Conservation (phyloP, 2,329 filamentous ascomycete species). For the Penicillium sp. region DNA sequence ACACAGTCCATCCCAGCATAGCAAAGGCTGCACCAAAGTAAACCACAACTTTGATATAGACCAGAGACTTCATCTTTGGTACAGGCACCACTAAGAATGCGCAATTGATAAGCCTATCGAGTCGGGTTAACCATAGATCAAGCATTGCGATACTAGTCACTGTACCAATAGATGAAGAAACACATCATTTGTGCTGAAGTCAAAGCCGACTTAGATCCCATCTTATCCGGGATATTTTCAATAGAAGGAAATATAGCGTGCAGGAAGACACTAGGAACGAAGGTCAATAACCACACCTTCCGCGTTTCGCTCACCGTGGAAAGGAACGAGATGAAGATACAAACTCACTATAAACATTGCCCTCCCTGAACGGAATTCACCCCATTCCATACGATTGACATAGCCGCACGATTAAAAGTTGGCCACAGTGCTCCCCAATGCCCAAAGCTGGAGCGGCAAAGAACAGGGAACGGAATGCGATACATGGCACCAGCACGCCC, state of each 20-base stretch:
- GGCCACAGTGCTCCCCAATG: constrained; percentile 49
- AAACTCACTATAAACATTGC: constrained; percentile 36
- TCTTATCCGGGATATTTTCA: constrained; percentile 40
- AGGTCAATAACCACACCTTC: neutral
- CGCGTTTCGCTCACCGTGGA: neutral
- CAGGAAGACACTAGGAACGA: constrained; percentile 34
- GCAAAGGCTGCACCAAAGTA: constrained; percentile 40
- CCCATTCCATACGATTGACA: constrained; percentile 49
- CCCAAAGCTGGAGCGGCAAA: constrained; percentile 46
- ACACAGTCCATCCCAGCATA: constrained; percentile 42
- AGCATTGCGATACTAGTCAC: neutral
- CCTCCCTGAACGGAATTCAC: constrained; percentile 42
- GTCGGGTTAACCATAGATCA: neutral
- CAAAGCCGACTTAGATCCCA: constrained; percentile 42
- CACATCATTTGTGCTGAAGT: constrained; percentile 45
- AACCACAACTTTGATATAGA: constrained; percentile 40
- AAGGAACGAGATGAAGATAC: neutral
- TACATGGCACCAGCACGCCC: constrained; percentile 46
- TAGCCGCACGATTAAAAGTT: constrained; percentile 38
- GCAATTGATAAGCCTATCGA: constrained; percentile 34
- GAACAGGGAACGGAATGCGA: constrained; percentile 45
- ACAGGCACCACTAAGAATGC: constrained; percentile 42
- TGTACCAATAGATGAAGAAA: constrained; percentile 42
- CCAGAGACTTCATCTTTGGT: constrained; percentile 37
- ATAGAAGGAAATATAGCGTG: constrained; percentile 46